Evolutionary conservation across 192 early-diverging fungal genomes (phyloP).

Genomic region (Backusella tuberculispora): DNA sequence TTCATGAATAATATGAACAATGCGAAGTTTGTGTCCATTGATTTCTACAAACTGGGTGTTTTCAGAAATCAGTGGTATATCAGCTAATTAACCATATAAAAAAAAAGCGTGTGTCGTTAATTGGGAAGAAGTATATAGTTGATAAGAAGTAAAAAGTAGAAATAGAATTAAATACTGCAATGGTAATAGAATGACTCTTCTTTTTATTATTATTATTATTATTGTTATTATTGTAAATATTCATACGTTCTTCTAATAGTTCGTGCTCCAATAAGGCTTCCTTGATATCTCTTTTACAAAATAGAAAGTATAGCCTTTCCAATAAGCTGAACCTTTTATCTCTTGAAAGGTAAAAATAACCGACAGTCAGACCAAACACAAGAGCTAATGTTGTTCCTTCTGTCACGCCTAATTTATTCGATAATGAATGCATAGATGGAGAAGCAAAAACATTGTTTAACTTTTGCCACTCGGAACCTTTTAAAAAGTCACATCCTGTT

Average conservation of each 20-base stretch:
- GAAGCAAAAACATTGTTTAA: conserved; percentile 3
- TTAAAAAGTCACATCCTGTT: not conserved
- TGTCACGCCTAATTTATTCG: not conserved
- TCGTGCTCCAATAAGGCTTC: conserved; percentile 19
- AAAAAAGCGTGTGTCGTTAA: not conserved
- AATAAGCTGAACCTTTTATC: conserved; percentile 1
- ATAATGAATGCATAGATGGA: conserved; percentile 11
- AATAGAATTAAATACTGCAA: not conserved
- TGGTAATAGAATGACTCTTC: no score
- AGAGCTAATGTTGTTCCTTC: conserved; percentile 5
- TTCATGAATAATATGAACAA: conserved; percentile 58
- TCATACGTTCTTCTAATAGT: conserved; percentile 23
- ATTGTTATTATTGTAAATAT: not conserved
- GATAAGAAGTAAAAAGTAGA: not conserved
- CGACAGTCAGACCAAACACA: not conserved
- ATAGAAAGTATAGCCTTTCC: conserved; percentile 12
- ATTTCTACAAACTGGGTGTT: conserved; percentile 53
- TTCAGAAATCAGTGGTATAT: conserved; percentile 38
- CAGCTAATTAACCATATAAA: conserved; percentile 21
- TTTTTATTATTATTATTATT: not conserved
- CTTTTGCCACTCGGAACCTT: not conserved
- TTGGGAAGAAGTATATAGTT: not conserved
- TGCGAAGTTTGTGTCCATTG: conserved; percentile 49
- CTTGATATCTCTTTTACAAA: conserved; percentile 18
- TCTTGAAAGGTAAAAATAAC: conserved; percentile 13